Evolutionary conservation across 805 yeast genomes (phyloP), one percentile per base, ranked within the genome.

Genomic region (Wickerhamomyces alni): DNA sequence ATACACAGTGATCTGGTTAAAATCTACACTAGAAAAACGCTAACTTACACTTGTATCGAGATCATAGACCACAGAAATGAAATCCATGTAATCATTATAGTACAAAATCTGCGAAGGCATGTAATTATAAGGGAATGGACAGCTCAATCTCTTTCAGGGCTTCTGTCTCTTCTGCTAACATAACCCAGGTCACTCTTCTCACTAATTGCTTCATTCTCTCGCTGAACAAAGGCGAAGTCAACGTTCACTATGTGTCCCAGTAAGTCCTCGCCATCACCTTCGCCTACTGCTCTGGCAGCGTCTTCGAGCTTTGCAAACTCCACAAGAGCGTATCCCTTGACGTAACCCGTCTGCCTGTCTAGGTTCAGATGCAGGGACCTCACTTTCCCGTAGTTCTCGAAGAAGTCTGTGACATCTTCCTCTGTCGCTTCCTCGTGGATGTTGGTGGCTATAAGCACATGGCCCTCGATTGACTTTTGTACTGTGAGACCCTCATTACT

Each of bases 371-470:
- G 72, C 2, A 69, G 34, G 17, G 60, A 59, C 24, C 56, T 52
- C 10, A 71, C 61, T 11, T 43, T 50, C 2, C 72, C 74, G 38
- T 46, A 67, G 19, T 70, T 74, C 26, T 64, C 55, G 44, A 70
- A 67, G 26, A 56, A 51, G 45, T 71, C 75, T 5, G 44, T 42
- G 1, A 69, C 42, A 22, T 67, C 72, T 35, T 69, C 75, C 37
- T 71, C 76, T 8, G 69, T 48, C 2, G 68, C 65, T 47, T 70
- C 76, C 28, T 67, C 70, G 39, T 71, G 72, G 15, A 70, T 37
- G 28, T 66, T 66, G 0, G 63, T 55, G 7, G 59, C 66, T 4
- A 69, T 51, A 2, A 70, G 21, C 7, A 69, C 61, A 57, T 67
- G 70, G 12, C 74, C 76, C 44, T 68, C 73, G 1, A 50, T 30